Conservation (phyloP, 306 rosid species). For the Cicer cuneatum region DNA sequence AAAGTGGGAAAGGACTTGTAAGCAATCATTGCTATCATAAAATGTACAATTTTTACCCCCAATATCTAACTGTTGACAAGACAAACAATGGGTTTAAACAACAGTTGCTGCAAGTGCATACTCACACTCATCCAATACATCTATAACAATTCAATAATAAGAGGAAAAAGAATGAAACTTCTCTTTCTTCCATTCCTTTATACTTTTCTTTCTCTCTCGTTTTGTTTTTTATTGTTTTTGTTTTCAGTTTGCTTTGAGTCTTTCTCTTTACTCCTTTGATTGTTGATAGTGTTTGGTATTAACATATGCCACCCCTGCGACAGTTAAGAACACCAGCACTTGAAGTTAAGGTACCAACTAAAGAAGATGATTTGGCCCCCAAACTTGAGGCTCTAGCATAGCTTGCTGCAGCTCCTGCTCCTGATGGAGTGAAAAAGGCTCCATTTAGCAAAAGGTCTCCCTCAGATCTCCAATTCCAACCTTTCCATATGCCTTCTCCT, state of each 20-base stretch:
- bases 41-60: constrained; percentile 58
- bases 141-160: constrained; percentile 54
- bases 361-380: constrained; percentile 91
- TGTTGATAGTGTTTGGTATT: constrained; percentile 43
- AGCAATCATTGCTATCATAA: constrained; percentile 49
- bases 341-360: constrained; percentile 77
- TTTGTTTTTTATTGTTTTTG: constrained; percentile 1
- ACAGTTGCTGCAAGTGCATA: constrained; percentile 58
- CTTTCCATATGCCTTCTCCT: constrained; percentile 54
- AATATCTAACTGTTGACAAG: constrained; percentile 58
- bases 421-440: constrained; percentile 85
- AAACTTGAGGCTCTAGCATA: constrained; percentile 99
- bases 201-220: constrained; percentile 36
- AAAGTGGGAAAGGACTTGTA: constrained; percentile 39
- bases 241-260: constrained; percentile 12
- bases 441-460: constrained; percentile 95
- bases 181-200: constrained; percentile 54
- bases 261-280: constrained; percentile 29
- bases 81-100: constrained; percentile 51
- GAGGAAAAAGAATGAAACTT: constrained; percentile 59
- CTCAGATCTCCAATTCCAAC: constrained; percentile 96
- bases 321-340: constrained; percentile 78
- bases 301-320: constrained; percentile 71
- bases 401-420: constrained; percentile 79
- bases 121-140: constrained; percentile 53